Evolutionary conservation across 2,329 filamentous ascomycete species (phyloP).

Genomic region (Aspergillus candidus): DNA sequence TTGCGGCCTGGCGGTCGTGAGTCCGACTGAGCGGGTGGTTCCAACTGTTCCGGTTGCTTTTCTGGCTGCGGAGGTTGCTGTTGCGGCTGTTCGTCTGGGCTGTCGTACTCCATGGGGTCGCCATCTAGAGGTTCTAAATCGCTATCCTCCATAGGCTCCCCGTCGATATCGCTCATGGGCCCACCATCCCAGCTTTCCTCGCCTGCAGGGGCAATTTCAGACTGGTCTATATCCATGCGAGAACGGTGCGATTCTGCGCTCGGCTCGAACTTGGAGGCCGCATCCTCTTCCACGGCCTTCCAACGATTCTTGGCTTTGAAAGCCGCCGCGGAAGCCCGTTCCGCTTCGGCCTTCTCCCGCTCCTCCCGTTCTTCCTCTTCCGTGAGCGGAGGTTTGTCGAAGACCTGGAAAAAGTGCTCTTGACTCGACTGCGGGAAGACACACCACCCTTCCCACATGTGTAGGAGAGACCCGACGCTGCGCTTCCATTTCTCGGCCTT

Average conservation of each 20-base stretch:
- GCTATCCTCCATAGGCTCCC: slow-evolving; percentile 43
- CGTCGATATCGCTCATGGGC: slow-evolving; percentile 40
- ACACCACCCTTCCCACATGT: slow-evolving; percentile 61
- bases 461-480: slow-evolving; percentile 62
- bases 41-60: slow-evolving; percentile 15
- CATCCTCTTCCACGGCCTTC: slow-evolving; percentile 43
- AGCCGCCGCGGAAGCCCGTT: slow-evolving; percentile 31
- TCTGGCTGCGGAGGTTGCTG: slow-evolving; percentile 12
- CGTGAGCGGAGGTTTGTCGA: slow-evolving; percentile 62
- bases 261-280: slow-evolving; percentile 25
- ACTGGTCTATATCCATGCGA: slow-evolving; percentile 30
- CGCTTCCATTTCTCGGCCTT: slow-evolving; percentile 80
- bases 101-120: slow-evolving; percentile 43
- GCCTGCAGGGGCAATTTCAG: slow-evolving; percentile 29
- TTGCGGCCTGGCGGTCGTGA: slow-evolving; percentile 37
- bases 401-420: slow-evolving; percentile 62
- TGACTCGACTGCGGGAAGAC: slow-evolving; percentile 69
- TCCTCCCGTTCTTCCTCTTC: slow-evolving; percentile 41
- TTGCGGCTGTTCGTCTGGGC: slow-evolving; percentile 25
- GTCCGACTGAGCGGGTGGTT: slow-evolving; percentile 22
- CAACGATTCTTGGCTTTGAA: slow-evolving; percentile 41
- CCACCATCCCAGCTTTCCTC: slow-evolving; percentile 41
- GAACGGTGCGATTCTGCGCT: slow-evolving; percentile 19
- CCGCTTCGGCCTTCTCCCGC: slow-evolving; percentile 38
- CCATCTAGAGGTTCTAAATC: slow-evolving; percentile 47